Evolutionary conservation across 129 eudicot genomes (phyloP).

Genomic region (Solidago caesia): DNA sequence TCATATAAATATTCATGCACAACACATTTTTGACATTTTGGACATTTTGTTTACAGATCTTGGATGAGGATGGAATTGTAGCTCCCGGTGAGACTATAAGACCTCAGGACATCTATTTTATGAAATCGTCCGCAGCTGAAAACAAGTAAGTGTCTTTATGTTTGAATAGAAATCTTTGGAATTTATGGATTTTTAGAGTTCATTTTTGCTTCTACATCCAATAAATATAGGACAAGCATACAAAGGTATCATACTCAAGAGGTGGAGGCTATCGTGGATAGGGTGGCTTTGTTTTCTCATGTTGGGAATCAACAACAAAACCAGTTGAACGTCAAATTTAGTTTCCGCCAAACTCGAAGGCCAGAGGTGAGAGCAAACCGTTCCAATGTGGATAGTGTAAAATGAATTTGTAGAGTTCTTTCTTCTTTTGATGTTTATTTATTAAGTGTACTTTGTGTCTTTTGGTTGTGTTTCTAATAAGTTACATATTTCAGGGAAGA

Average conservation of each 20-base stretch:
- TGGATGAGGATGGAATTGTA: constrained; percentile 96
- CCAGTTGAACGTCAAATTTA: constrained; percentile 61
- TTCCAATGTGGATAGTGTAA: not conserved
- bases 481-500: constrained; percentile 13
- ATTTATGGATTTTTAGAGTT: too few species aligned
- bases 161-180: too few species aligned
- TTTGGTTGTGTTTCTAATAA: not conserved
- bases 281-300: constrained; percentile 63
- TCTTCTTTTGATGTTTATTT: too few species aligned
- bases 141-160: too few species aligned
- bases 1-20: not conserved
- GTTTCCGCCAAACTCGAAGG: constrained; percentile 93
- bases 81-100: constrained; percentile 92
- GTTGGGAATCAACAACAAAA: constrained; percentile 29
- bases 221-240: constrained; percentile 55
- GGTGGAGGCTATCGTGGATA: constrained; percentile 79
- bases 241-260: constrained; percentile 72
- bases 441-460: too few species aligned
- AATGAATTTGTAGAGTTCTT: constrained; percentile 8
- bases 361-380: constrained; percentile 64
- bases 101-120: constrained; percentile 64
- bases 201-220: constrained; percentile 28
- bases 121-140: constrained; percentile 8
- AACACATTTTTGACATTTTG: too few species aligned
- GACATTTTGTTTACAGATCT: constrained; percentile 40